Base-by-base conservation (phyloP, 2,329 filamentous ascomycete species). In the Clarireedia hainanense region DNA sequence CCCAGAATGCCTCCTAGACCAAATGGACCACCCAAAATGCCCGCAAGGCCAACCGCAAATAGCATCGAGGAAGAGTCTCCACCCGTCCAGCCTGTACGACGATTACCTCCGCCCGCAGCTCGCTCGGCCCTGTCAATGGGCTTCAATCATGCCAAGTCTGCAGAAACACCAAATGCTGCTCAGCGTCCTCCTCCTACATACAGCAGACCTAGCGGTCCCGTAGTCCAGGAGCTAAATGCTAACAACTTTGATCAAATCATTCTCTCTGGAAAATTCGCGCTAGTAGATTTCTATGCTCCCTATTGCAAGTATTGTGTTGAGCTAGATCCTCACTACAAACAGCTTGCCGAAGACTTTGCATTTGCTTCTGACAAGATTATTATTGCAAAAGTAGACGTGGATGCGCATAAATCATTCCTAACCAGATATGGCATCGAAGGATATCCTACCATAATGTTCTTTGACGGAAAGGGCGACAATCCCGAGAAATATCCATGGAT, bases 271-370 rank as follows among this genome's bases (percentile, higher is more conserved):
- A 96, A 94, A 76, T 91, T 91, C 40, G 91, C 92, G 0, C 84
- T 99, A 20, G 90, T 97, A 66, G 91, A 97, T 72, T 97, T 97
- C 81, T 97, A 95, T 69, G 91, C 91, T n/a, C 91, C 91, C 6
- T 96, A 91, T 89, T 99, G 94, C 70, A 52, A 70, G 94, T 91
- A 97, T 80, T 99, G 94, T 87, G 96, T 96, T 79, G 86, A 70
- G 67, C 84, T 99, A 59, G 91, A 91, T 49, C 94, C 94, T 24
- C 81, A 77, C 64, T 97, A 89, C 88, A 91, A 97, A 74, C 81
- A 82, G 50, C 76, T 97, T 60, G 92, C 91, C 58, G 77, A 79
- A 58, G 85, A 89, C 73, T 97, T 91, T 74, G 78, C 80, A 60
- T 65, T 64, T 58, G 80, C 78, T 69, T 91, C 96, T 65, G 74